Percentiles rank a stretch among this genome's conserved stretches.
phyloP scores from a whole-genome alignment of 495 filamentous ascomycete genomes.

The Penicillium ucsense region DNA sequence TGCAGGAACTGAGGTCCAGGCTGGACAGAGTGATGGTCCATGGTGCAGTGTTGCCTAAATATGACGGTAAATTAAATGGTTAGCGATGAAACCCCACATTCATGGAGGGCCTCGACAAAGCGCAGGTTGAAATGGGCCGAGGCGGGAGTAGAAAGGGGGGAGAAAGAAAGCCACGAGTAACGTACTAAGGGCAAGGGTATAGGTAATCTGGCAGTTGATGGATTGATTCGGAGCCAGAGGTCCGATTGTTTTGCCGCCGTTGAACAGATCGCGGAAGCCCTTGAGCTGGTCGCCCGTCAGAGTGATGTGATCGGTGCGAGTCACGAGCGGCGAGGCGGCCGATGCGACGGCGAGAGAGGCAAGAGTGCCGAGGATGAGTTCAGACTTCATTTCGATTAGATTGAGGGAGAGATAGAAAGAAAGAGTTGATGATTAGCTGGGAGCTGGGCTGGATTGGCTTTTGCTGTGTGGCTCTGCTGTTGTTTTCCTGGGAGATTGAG shows the following conservation, averaged over 20 bases:
- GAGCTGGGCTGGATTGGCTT: background rate
- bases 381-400: slow-evolving; percentile 6
- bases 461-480: background rate
- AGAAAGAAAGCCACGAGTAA: background rate
- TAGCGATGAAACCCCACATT: too few relatives aligned
- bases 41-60: too few relatives aligned
- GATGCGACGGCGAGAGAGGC: slow-evolving; percentile 2
- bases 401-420: background rate
- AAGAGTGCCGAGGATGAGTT: slow-evolving; percentile 3
- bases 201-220: slow-evolving; percentile 9
- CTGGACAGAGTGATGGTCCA: too few relatives aligned
- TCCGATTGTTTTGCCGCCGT: background rate
- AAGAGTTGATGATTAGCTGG: background rate
- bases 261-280: slow-evolving; percentile 1
- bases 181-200: slow-evolving; percentile 9
- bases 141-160: too few relatives aligned
- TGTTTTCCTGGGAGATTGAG: too few relatives aligned
- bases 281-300: slow-evolving; percentile 4
- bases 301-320: background rate
- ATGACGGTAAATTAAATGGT: too few relatives aligned
- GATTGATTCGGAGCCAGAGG: slow-evolving; percentile 2
- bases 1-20: too few relatives aligned
- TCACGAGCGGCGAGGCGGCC: background rate
- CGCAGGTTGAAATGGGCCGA: too few relatives aligned
- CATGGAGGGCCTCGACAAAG: too few relatives aligned